These are phyloP conservation scores for Boletus semigastroideus DNA, from an alignment of 1,284 basidiomycete species.

Conservation along the genomic window DNA sequence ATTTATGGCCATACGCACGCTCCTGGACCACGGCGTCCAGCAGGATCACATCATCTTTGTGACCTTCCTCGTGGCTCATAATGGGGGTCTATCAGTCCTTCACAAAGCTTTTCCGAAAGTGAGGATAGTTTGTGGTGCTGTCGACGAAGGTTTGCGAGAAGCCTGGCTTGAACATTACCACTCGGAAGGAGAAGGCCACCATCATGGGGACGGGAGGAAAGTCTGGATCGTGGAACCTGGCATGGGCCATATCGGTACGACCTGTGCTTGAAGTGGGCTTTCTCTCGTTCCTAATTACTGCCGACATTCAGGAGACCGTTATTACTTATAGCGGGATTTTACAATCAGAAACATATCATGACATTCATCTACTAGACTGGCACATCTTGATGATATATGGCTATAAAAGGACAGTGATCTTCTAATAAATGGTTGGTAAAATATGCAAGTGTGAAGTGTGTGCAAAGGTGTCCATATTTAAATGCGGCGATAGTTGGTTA, in stretches of 20 bases:
- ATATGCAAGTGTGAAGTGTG: conserved; percentile 11
- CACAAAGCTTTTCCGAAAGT: conserved; percentile 82
- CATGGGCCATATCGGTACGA: conserved; percentile 77
- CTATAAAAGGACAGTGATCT: conserved; percentile 8
- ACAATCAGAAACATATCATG: neutral
- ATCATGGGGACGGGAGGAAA: conserved; percentile 48
- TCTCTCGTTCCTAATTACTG: conserved; percentile 5
- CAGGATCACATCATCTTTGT: conserved; percentile 86
- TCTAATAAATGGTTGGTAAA: conserved; percentile 14
- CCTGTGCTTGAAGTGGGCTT: neutral
- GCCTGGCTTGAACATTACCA: conserved; percentile 63
- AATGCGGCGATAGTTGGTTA: conserved; percentile 4
- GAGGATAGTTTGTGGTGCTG: conserved; percentile 78
- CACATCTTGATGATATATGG: conserved; percentile 4
- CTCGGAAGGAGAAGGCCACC: conserved; percentile 38
- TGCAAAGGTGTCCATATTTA: neutral
- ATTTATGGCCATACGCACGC: conserved; percentile 94
- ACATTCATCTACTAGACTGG: conserved; percentile 8
- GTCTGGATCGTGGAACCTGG: conserved; percentile 79
- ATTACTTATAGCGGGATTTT: conserved; percentile 38
- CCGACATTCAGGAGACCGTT: conserved; percentile 42
- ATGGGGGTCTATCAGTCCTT: conserved; percentile 77
- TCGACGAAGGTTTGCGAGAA: conserved; percentile 74
- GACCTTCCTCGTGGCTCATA: conserved; percentile 82
- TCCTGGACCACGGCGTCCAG: conserved; percentile 92